Base-by-base conservation (phyloP, 768 basidiomycete genomes). In the Cubamyces lactineus region DNA sequence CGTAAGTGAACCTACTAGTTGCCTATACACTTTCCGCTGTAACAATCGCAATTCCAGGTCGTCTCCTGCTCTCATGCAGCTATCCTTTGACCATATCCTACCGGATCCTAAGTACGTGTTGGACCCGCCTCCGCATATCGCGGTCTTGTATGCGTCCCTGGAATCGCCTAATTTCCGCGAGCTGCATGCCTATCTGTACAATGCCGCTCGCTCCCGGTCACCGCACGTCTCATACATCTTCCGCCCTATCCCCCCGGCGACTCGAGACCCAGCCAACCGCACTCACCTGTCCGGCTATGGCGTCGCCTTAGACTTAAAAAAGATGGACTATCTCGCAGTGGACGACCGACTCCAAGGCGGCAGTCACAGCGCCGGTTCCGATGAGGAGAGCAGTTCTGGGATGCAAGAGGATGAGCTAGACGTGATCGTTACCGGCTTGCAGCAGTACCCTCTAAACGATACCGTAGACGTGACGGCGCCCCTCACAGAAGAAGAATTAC, bases 291-390 rank as follows among this genome's bases (percentile, higher is more conserved):
- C 90, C 3, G 96, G 96, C 5, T 99, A 94, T 67, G 97, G 97
- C 3, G 96, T 96, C 7, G 82, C 90, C 21, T 78, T 99, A 55
- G 94, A 96, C 67, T 75, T 99, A 67, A 99, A 99, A 80, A 97
- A 96, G 78, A 97, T 86, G 82, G 97, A 99, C 69, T 99, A 98
- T 71, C 83, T 98, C 13, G 94, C 89, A 4, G 77, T 98, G 8
- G 97, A 99, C 70, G 97, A 99, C 72, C 79, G 97, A 47, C 73
- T 65, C 17, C 63, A 66, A 73, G 41, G 57, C 23, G 28, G 57
- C 6, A 50, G 49, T 19, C 12, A n/a, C 2, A 59, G 43, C 64
- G 15, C 47, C 26, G 0, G 12, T 46, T 8, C 46, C 9, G 56
- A 51, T 34, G 54, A 53, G 4, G 65, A 51, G 1, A 30, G 34